Evolutionary conservation across 495 filamentous ascomycete species (phyloP).

Genomic region (Penicillium macrosclerotiorum): DNA sequence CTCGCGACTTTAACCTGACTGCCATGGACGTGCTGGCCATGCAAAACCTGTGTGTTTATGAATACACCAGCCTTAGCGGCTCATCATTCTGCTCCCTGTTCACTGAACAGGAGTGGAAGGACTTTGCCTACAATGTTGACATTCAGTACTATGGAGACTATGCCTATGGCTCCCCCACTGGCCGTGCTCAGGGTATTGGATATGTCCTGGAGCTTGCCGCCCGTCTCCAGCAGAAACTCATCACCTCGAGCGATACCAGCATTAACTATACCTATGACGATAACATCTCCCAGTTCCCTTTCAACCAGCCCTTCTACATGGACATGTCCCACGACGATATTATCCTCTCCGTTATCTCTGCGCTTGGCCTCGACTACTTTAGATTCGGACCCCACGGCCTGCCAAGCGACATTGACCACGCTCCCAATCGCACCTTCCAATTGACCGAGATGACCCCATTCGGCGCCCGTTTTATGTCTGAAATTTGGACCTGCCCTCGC

Average conservation of each 20-base stretch:
- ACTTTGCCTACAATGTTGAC: constrained; percentile 56
- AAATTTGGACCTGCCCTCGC: constrained; percentile 45
- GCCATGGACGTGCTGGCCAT: constrained; percentile 52
- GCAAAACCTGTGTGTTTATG: constrained; percentile 41
- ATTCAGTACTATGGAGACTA: constrained; percentile 58
- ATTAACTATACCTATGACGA: constrained; percentile 57
- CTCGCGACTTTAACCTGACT: constrained; percentile 47
- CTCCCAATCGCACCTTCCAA: constrained; percentile 23
- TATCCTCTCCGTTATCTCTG: constrained; percentile 44
- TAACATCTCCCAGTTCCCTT: constrained; percentile 44
- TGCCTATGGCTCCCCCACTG: constrained; percentile 58
- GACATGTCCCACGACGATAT: constrained; percentile 42
- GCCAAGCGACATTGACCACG: constrained; percentile 48
- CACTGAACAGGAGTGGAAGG: constrained; percentile 55
- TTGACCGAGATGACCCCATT: constrained; percentile 54
- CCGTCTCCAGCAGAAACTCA: constrained; percentile 52
- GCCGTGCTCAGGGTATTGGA: constrained; percentile 61
- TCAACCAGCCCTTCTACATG: constrained; percentile 50
- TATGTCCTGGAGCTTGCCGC: constrained; percentile 63
- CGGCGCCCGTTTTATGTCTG: constrained; percentile 60
- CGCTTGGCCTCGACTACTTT: constrained; percentile 42
- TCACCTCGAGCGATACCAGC: constrained; percentile 49
- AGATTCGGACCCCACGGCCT: constrained; percentile 31
- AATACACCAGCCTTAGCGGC: constrained; percentile 25
- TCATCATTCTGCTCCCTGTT: constrained; percentile 53